These are phyloP conservation scores for Chaetothyriales sp. DNA, from an alignment of 2,329 filamentous ascomycete species.

Conservation along the genomic window DNA sequence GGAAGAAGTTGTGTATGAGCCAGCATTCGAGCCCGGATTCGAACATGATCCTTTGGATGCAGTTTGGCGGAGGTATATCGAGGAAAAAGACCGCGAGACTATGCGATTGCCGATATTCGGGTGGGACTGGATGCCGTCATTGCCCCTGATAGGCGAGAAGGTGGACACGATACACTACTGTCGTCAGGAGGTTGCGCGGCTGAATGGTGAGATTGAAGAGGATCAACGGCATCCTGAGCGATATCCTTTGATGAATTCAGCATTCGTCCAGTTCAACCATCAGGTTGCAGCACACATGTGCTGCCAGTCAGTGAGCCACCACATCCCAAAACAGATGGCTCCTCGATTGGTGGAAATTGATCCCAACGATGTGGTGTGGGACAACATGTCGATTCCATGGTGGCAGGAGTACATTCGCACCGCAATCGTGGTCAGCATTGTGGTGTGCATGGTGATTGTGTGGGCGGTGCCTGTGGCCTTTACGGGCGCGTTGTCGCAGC, in stretches of 20 bases:
- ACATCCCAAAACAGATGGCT: conserved; percentile 84
- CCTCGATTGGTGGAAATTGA: conserved; percentile 88
- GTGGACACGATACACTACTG: conserved; percentile 92
- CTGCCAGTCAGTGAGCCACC: conserved; percentile 80
- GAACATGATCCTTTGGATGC: conserved; percentile 51
- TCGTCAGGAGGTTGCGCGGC: conserved; percentile 66
- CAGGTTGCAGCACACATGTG: conserved; percentile 98
- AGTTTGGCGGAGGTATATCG: conserved; percentile 71
- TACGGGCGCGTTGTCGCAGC: conserved; percentile 67
- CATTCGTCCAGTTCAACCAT: conserved; percentile 97
- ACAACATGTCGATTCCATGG: conserved; percentile 92
- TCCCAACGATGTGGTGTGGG: conserved; percentile 86
- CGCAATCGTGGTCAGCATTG: conserved; percentile 48
- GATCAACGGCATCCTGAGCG: conserved; percentile 77
- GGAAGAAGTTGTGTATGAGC: conserved; percentile 39
- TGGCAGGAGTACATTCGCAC: conserved; percentile 75
- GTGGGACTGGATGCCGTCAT: conserved; percentile 56
- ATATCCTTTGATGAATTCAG: conserved; percentile 86
- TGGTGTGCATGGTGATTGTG: conserved; percentile 64
- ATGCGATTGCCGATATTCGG: conserved; percentile 57
- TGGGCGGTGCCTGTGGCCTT: conserved; percentile 88
- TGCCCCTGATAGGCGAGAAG: conserved; percentile 75
- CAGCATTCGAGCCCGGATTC: conserved; percentile 49
- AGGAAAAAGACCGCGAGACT: conserved; percentile 68
- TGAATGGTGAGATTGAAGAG: conserved; percentile 83